Evolutionary conservation across 768 basidiomycete species (phyloP).

Genomic region (Bullera alba): DNA sequence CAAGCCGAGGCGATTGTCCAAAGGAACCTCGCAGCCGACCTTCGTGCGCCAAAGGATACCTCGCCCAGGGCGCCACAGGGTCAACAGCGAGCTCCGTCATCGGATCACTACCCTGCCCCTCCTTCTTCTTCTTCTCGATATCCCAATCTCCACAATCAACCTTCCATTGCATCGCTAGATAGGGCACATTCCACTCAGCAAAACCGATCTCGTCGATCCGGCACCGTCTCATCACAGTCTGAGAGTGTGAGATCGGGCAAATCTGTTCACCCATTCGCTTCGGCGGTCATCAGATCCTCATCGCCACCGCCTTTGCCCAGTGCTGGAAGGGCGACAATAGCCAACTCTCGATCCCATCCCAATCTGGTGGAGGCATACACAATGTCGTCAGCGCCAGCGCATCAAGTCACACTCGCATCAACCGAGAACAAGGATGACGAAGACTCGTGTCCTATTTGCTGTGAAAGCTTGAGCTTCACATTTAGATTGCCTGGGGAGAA

Average conservation of each 20-base stretch:
- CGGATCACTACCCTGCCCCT: no score
- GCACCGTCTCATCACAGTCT: conserved; percentile 15
- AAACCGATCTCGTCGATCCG: conserved; percentile 9
- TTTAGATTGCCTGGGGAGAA: conserved; percentile 93
- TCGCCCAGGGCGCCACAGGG: no score
- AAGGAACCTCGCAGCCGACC: not conserved
- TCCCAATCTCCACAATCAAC: not conserved
- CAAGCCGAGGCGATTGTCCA: no score
- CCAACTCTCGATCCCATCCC: conserved; percentile 18
- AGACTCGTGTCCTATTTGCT: conserved; percentile 90
- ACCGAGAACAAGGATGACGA: conserved; percentile 54
- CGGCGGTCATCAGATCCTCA: conserved; percentile 23
- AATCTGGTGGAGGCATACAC: conserved; percentile 12
- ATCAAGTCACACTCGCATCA: conserved; percentile 31
- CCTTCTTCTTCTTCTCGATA: not conserved
- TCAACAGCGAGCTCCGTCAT: no score
- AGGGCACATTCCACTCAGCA: not conserved
- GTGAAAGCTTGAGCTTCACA: conserved; percentile 86
- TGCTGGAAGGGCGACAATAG: conserved; percentile 3
- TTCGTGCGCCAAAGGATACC: not conserved
- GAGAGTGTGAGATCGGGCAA: conserved; percentile 13
- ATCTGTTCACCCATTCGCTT: conserved; percentile 34
- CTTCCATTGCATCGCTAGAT: not conserved
- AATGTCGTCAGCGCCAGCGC: conserved; percentile 7
- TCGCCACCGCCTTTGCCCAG: conserved; percentile 11